Evolutionary conservation across 441 rosid species (phyloP).

Genomic region (Viola pubescens): DNA sequence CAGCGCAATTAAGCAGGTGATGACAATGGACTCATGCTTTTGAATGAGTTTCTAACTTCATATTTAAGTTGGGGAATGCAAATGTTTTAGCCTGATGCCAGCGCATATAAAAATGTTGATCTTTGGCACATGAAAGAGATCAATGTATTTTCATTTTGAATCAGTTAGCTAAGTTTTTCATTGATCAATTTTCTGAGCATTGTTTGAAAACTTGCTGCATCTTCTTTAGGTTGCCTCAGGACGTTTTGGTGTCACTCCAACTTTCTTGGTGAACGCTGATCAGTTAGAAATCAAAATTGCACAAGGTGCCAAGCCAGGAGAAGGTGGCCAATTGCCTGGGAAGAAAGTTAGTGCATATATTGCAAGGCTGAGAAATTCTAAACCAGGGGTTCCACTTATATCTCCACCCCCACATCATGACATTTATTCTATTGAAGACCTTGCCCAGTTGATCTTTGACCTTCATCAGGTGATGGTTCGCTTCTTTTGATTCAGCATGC

Average conservation of each 20-base stretch:
- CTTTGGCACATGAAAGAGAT: not conserved
- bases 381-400: conserved; percentile 98
- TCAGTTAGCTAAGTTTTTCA: conserved; percentile 1
- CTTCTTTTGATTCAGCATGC: conserved; percentile 13
- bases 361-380: conserved; percentile 90
- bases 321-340: conserved; percentile 98
- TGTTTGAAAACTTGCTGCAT: conserved; percentile 12
- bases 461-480: conserved; percentile 77
- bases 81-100: conserved; percentile 4
- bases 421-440: conserved; percentile 96
- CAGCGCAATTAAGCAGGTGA: conserved; percentile 98
- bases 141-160: conserved; percentile 3
- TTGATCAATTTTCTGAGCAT: not conserved
- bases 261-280: conserved; percentile 93
- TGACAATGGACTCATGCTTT: conserved; percentile 18
- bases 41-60: conserved; percentile 5
- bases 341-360: conserved; percentile 99
- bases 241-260: conserved; percentile 97
- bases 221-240: conserved; percentile 92
- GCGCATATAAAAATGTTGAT: conserved; percentile 7
- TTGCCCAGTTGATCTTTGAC: conserved; percentile 95
- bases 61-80: conserved; percentile 2
- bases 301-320: conserved; percentile 99
- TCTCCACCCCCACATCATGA: conserved; percentile 99
- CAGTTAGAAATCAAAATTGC: conserved; percentile 97